Evolutionary conservation across 768 basidiomycete species (phyloP).

Genomic region (Termitomyces sp.): DNA sequence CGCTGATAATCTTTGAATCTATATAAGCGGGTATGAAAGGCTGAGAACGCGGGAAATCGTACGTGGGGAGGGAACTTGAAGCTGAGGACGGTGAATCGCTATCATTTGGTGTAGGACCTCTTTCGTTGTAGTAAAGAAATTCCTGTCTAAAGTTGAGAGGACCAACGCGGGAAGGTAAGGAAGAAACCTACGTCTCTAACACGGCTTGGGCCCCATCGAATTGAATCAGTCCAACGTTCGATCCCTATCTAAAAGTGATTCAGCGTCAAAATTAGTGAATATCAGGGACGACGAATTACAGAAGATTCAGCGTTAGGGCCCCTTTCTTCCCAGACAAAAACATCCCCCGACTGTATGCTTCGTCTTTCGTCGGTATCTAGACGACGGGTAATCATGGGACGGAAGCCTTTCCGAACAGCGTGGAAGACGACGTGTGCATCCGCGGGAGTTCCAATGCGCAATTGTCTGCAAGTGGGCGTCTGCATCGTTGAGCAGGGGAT

Average conservation of each 20-base stretch:
- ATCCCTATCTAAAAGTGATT: constrained; percentile 56
- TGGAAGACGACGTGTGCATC: constrained; percentile 79
- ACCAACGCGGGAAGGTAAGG: neutral
- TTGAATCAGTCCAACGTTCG: constrained; percentile 81
- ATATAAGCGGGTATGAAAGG: neutral
- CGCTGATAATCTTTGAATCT: constrained; percentile 20
- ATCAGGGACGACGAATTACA: constrained; percentile 43
- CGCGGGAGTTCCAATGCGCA: constrained; percentile 60
- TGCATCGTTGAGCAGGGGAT: constrained; percentile 42
- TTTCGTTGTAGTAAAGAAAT: constrained; percentile 77
- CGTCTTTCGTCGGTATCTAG: constrained; percentile 77
- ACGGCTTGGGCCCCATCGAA: constrained; percentile 76
- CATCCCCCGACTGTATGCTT: constrained; percentile 64
- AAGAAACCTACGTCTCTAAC: constrained; percentile 62
- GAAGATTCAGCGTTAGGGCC: constrained; percentile 64
- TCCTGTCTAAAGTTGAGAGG: constrained; percentile 42
- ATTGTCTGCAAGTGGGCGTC: constrained; percentile 61
- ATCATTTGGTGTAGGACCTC: constrained; percentile 47
- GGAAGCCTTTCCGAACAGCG: constrained; percentile 54
- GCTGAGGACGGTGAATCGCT: constrained; percentile 33
- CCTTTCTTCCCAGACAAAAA: constrained; percentile 85
- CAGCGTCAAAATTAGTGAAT: constrained; percentile 12
- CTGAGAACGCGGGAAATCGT: constrained; percentile 21
- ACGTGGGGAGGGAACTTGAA: constrained; percentile 54
- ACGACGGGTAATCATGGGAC: constrained; percentile 69